Evolutionary conservation across 2,329 filamentous ascomycete genomes (phyloP), one percentile per base, ranked within the genome.

Genomic region (Meredithiella fracta): DNA sequence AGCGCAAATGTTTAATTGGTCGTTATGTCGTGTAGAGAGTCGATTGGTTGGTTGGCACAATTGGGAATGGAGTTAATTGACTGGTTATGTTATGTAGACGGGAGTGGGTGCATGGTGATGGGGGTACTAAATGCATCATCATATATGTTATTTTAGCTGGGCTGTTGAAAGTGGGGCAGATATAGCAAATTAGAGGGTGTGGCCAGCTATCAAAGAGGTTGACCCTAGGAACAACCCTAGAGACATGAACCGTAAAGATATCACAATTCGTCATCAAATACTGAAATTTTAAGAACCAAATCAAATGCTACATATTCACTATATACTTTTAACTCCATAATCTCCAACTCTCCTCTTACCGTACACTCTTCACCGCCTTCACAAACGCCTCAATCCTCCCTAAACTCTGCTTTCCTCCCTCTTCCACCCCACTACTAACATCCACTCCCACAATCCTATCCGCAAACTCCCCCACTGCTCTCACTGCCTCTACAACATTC

Each of bases 391-490:
- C 73, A 62, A 98, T 97, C 71, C 85, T 94, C 17, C 80, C 78
- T 57, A 91, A 63, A 67, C 83, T 85, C 69, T 98, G 92, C 65
- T 80, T 73, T 1, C 89, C 91, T 62, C 84, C 78, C 37, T 80
- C 82, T 69, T 97, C 92, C 1, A 98, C 89, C 0, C 94, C 94
- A 64, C 87, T 95, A 67, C 89, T 95, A 20, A 95, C 87, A 71
- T 98, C 92, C 2, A 98, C 85, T 1, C 84, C 90, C 34, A 89
- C 72, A 11, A 96, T 78, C 59, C 82, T 79, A 8, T 73, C 73
- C 25, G 73, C 72, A 51, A 58, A 62, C 5, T 76, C 72, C 0
- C 81, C 83, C 15, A 91, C 70, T 14, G 76, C 74, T 22, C 73
- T 70, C 17, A 98, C 71, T 6, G 79, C 76, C 3, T 79, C 72